A percentile compares a stretch with the other conserved stretches of the same genome.
These are phyloP conservation scores for Cryphonectria nitschkei DNA, from an alignment of 2,329 filamentous ascomycete genomes.

Conservation along the genomic window DNA sequence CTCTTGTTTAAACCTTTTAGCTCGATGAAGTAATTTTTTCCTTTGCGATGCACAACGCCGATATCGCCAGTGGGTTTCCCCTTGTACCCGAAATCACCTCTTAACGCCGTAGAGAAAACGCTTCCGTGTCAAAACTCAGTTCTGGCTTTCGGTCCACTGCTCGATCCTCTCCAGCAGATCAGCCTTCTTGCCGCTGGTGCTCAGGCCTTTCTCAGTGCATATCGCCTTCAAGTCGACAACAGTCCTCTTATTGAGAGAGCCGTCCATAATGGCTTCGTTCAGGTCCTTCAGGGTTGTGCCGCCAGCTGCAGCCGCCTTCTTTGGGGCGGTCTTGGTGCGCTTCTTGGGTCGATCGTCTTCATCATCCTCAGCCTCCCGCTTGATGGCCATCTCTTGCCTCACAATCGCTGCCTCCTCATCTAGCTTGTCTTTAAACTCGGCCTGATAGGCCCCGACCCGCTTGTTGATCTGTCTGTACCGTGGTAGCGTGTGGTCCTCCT, in stretches of 20 bases:
- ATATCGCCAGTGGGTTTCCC: background rate
- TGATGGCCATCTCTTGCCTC: slow-evolving; percentile 47
- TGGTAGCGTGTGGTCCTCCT: slow-evolving; percentile 78
- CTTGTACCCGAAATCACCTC: background rate
- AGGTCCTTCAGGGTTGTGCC: slow-evolving; percentile 52
- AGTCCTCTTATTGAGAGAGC: slow-evolving; percentile 56
- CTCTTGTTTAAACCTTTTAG: background rate
- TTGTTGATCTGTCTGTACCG: slow-evolving; percentile 89
- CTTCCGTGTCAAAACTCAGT: background rate
- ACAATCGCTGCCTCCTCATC: slow-evolving; percentile 54
- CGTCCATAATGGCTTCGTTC: slow-evolving; percentile 48
- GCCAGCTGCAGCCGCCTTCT: slow-evolving; percentile 34
- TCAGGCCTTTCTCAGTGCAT: slow-evolving; percentile 51
- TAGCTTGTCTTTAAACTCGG: slow-evolving; percentile 75
- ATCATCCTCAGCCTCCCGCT: slow-evolving; percentile 55
- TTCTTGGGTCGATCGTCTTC: slow-evolving; percentile 48
- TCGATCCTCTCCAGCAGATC: slow-evolving; percentile 60
- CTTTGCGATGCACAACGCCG: background rate
- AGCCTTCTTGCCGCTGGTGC: slow-evolving; percentile 55
- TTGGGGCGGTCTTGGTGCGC: slow-evolving; percentile 43
- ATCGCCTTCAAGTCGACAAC: slow-evolving; percentile 57
- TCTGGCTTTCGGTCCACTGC: slow-evolving; percentile 53
- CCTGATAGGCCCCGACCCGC: slow-evolving; percentile 77
- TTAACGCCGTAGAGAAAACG: background rate
- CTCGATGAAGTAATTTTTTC: background rate